Conservation (phyloP, 768 basidiomycete genomes). For the Pleurotus djamor region DNA sequence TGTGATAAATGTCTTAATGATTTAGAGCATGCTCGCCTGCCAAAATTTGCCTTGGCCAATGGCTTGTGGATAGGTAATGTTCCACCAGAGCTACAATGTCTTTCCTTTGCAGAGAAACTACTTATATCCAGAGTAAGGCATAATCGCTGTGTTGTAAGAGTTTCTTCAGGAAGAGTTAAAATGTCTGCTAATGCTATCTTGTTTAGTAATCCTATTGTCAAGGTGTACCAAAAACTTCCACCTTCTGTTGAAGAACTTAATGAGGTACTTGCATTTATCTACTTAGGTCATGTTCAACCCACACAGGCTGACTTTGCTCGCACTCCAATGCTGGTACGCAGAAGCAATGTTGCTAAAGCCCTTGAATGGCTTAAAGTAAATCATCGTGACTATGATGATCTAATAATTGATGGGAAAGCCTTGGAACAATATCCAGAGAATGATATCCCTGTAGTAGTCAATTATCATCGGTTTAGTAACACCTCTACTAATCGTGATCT, state of each 20-base stretch:
- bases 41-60: conserved; percentile 25
- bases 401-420: conserved; percentile 24
- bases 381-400: conserved; percentile 26
- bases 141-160: conserved; percentile 26
- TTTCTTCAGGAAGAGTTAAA: conserved; percentile 24
- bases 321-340: conserved; percentile 27
- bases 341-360: conserved; percentile 17
- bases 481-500: not conserved
- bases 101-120: conserved; percentile 27
- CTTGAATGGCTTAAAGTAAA: conserved; percentile 32
- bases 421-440: conserved; percentile 18
- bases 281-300: conserved; percentile 21
- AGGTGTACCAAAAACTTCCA: conserved; percentile 28
- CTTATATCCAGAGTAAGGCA: conserved; percentile 21
- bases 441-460: conserved; percentile 18
- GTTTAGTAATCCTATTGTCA: conserved; percentile 25
- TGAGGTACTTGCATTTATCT: conserved; percentile 27
- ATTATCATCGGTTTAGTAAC: conserved; percentile 11
- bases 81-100: conserved; percentile 19
- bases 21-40: conserved; percentile 5
- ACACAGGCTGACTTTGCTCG: conserved; percentile 22
- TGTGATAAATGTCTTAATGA: not conserved
- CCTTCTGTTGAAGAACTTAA: conserved; percentile 26
- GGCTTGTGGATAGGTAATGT: conserved; percentile 33
- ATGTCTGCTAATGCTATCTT: conserved; percentile 25